Conservation (phyloP, 2,329 filamentous ascomycete species). For the Myriosclerotinia scirpicola region DNA sequence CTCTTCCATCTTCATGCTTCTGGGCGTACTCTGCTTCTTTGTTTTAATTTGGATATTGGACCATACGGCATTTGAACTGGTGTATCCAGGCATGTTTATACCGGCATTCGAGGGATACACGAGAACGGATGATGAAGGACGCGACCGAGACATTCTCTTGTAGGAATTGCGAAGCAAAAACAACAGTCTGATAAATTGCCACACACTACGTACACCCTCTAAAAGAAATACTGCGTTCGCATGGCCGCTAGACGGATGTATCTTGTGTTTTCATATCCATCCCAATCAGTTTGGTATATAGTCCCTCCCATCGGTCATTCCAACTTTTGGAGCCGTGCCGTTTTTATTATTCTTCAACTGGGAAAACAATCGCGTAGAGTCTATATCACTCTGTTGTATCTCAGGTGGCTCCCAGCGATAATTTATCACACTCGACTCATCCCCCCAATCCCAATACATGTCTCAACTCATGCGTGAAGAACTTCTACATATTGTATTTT, state of each 20-base stretch:
- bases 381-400: conserved; percentile 2
- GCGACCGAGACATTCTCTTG: too few relatives aligned
- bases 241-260: not conserved
- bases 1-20: too few relatives aligned
- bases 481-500: not conserved
- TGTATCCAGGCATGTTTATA: too few relatives aligned
- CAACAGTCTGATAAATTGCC: too few relatives aligned
- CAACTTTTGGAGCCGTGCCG: not conserved
- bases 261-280: not conserved
- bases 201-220: not conserved
- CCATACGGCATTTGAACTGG: too few relatives aligned
- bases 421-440: not conserved
- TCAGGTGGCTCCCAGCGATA: not conserved
- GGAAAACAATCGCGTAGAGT: not conserved
- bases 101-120: too few relatives aligned
- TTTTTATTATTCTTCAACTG: not conserved
- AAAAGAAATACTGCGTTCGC: not conserved
- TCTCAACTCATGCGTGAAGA: not conserved
- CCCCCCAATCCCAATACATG: not conserved
- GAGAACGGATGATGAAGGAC: too few relatives aligned
- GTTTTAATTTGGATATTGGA: too few relatives aligned
- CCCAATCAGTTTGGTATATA: not conserved
- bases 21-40: too few relatives aligned
- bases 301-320: not conserved
- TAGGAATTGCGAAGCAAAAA: too few relatives aligned